phyloP scores from a whole-genome alignment of 306 rosid species.

The Cucurbita argyrosperma region DNA sequence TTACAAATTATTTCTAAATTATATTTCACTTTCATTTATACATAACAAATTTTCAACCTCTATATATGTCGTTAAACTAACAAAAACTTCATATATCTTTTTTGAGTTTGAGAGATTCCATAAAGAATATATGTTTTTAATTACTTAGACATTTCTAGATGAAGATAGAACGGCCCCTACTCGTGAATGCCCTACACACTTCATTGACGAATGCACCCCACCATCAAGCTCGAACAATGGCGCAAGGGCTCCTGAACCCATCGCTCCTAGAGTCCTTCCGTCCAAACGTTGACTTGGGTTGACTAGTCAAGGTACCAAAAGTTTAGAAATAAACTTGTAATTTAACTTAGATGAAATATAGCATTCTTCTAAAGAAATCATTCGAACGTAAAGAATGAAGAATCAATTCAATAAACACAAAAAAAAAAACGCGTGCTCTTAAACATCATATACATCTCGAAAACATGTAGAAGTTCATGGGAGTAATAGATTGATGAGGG shows the following conservation, averaged over 20 bases:
- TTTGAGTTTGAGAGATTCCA: too few relatives aligned
- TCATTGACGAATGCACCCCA: slow-evolving; percentile 37
- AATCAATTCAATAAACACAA: not conserved
- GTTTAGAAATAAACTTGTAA: too few relatives aligned
- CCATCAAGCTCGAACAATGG: slow-evolving; percentile 39
- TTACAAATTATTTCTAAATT: not conserved
- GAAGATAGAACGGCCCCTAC: slow-evolving; percentile 53
- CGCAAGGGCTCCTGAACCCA: slow-evolving; percentile 60
- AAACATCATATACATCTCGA: not conserved
- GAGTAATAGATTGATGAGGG: not conserved
- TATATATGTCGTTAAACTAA: too few relatives aligned
- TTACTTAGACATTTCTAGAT: slow-evolving; percentile 8
- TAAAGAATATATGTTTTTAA: too few relatives aligned
- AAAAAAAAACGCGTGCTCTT: not conserved
- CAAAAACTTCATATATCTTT: too few relatives aligned
- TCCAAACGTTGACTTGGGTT: slow-evolving; percentile 56
- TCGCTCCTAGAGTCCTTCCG: slow-evolving; percentile 44
- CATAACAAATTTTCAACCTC: too few relatives aligned
- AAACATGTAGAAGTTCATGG: not conserved
- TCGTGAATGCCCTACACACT: slow-evolving; percentile 60
- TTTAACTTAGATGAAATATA: too few relatives aligned
- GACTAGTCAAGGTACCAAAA: slow-evolving; percentile 39
- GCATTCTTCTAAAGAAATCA: too few relatives aligned
- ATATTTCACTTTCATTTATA: not conserved
- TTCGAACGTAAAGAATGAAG: too few relatives aligned